These are phyloP conservation scores for Leucaena leucocephala DNA, from an alignment of 306 rosid genomes.

Conservation along the genomic window DNA sequence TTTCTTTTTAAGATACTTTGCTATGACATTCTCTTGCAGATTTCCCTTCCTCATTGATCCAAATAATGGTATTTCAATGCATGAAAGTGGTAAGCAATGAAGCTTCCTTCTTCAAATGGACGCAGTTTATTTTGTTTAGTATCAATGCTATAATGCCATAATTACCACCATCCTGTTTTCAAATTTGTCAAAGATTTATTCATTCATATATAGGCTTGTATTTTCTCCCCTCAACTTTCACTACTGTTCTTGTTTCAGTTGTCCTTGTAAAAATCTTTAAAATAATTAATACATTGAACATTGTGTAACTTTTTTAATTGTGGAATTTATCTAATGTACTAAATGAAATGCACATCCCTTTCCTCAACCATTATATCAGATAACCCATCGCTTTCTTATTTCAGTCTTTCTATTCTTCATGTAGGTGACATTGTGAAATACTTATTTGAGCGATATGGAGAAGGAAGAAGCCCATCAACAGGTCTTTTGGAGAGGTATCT, in stretches of 20 bases:
- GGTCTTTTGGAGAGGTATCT: slow-evolving; percentile 84
- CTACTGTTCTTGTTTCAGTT: neutral
- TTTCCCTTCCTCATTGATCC: slow-evolving; percentile 89
- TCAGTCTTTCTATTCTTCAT: slow-evolving; percentile 32
- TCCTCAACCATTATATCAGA: neutral
- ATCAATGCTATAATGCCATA: neutral
- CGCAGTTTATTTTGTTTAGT: slow-evolving; percentile 28
- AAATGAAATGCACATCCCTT: slow-evolving; percentile 10
- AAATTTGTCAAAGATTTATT: slow-evolving; percentile 1
- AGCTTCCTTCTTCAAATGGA: slow-evolving; percentile 4
- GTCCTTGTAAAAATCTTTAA: slow-evolving; percentile 14
- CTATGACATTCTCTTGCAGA: slow-evolving; percentile 53
- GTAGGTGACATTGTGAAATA: slow-evolving; percentile 88
- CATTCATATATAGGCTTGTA: neutral
- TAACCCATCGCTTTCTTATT: slow-evolving; percentile 8
- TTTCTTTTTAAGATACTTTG: slow-evolving; percentile 16
- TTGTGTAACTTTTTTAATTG: neutral
- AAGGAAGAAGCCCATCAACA: slow-evolving; percentile 68
- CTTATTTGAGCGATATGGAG: slow-evolving; percentile 74
- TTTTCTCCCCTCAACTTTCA: neutral
- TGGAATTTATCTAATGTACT: neutral
- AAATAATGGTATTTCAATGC: slow-evolving; percentile 62
- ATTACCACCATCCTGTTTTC: slow-evolving; percentile 1
- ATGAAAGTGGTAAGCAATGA: slow-evolving; percentile 80
- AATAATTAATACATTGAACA: slow-evolving; percentile 7